These are phyloP conservation scores for Phallus indusiatus DNA, from an alignment of 768 basidiomycete genomes.

Conservation along the genomic window DNA sequence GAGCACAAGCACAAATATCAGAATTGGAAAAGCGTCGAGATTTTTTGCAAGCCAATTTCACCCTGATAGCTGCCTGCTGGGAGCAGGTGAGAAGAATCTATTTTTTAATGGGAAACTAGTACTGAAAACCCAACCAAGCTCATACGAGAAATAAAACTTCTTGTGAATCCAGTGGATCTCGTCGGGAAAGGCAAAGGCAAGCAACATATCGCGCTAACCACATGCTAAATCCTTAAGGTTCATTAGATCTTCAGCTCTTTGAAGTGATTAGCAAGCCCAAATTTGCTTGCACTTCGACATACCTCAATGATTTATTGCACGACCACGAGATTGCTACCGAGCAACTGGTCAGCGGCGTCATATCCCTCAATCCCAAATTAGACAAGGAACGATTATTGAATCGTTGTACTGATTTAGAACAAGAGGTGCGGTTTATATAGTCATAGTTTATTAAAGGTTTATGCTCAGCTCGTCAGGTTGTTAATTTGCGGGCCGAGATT, in stretches of 20 bases:
- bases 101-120: not conserved
- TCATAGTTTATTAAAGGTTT: no score
- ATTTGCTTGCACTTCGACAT: constrained; percentile 14
- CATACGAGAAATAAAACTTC: constrained; percentile 52
- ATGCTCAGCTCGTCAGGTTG: constrained; percentile 32
- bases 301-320: constrained; percentile 34
- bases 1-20: constrained; percentile 48
- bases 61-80: constrained; percentile 75
- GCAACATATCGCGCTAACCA: constrained; percentile 10
- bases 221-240: not conserved
- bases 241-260: not conserved
- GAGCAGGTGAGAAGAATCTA: constrained; percentile 43
- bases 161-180: constrained; percentile 44
- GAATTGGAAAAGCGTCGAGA: constrained; percentile 58
- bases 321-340: constrained; percentile 50
- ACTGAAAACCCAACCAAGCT: constrained; percentile 34
- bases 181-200: constrained; percentile 29
- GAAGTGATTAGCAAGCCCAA: not conserved
- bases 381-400: constrained; percentile 30
- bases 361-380: constrained; percentile 32
- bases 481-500: constrained; percentile 49
- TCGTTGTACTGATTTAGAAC: constrained; percentile 44
- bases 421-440: constrained; percentile 35
- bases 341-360: constrained; percentile 49
- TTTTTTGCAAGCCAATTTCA: constrained; percentile 60